Base-by-base conservation (phyloP, 371 early-diverging fungal genomes). In the Mortierella sp. region DNA sequence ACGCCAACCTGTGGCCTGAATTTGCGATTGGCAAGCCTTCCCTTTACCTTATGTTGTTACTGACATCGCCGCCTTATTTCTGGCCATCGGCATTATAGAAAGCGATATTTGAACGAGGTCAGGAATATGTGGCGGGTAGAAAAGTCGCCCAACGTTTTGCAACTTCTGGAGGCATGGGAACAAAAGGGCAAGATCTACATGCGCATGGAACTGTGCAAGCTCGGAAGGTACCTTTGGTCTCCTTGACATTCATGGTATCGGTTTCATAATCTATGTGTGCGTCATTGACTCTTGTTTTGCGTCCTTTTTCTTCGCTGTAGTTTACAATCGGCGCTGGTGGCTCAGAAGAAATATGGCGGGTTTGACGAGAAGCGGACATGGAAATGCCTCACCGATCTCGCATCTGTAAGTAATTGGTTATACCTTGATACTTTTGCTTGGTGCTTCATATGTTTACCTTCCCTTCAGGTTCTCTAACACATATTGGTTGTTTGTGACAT, bases 161-260 rank as follows among this genome's bases (percentile, higher is more conserved):
- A 93, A 68, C 84, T 98, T 6, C 46, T 92, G 51, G 88, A 90
- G 71, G 97, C 98, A 0, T 99, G 99, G 99, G 98, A 98, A 79
- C 98, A 98, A 87, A 89, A 90, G 54, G 98, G 97, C 3, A 90
- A 91, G 80, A 90, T 99, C 51, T 97, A 95, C 86, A 89, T 99
- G 75, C 96, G 97, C 84, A 93, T 95, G 86, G 98, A 98, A 83
- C 90, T 97, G 27, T 98, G 98, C 88, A 91, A 90, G 24, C 77
- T 88, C 68, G 97, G 95, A 89, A 96, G 89, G 96, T 96, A 51
- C 72, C 80, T 56, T 75, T 41, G 43, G 82, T 80, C 44, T 78
- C 89, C 63, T 6, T 80, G 77, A 4, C 73, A 77, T 43, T 38
- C 72, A 16, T 16, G 5, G 35, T 18, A 6, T 21, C 12, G 11